Evolutionary conservation across 1,284 basidiomycete genomes (phyloP).

Genomic region (Dichomitus squalens): DNA sequence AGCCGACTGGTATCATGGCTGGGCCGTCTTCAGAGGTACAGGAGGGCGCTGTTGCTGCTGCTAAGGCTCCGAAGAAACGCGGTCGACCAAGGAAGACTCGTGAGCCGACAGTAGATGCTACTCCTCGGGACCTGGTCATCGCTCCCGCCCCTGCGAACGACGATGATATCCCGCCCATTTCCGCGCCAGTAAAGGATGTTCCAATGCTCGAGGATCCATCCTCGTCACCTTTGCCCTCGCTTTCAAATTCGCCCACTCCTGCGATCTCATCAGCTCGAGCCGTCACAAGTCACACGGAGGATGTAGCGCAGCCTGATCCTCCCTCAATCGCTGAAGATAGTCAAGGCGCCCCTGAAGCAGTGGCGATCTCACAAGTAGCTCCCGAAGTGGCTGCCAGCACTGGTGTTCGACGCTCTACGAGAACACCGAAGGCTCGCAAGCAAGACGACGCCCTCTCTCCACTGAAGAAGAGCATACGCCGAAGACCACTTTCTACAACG

Average conservation of each 20-base stretch:
- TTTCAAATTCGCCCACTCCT: neutral
- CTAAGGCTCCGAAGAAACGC: conserved; percentile 26
- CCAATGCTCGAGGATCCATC: neutral
- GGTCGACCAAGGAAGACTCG: conserved; percentile 22
- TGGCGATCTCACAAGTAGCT: neutral
- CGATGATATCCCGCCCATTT: neutral
- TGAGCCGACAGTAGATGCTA: neutral
- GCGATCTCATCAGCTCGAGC: neutral
- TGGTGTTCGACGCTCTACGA: conserved; percentile 18
- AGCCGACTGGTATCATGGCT: conserved; percentile 12
- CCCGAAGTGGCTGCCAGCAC: neutral
- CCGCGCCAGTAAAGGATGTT: neutral
- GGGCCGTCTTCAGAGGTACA: conserved; percentile 3
- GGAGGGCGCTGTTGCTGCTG: conserved; percentile 5
- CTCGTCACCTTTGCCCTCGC: conserved; percentile 12
- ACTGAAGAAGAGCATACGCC: neutral
- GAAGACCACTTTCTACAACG: neutral
- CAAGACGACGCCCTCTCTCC: conserved; percentile 12
- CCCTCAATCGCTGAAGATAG: neutral
- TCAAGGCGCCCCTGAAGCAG: neutral
- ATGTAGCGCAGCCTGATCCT: neutral
- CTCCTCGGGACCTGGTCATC: neutral
- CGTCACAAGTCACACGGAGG: neutral
- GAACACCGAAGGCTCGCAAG: conserved; percentile 13
- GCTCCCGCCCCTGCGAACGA: neutral